These are phyloP conservation scores for Nicotiana sylvestris DNA, from an alignment of 257 asterid species.

Conservation along the genomic window DNA sequence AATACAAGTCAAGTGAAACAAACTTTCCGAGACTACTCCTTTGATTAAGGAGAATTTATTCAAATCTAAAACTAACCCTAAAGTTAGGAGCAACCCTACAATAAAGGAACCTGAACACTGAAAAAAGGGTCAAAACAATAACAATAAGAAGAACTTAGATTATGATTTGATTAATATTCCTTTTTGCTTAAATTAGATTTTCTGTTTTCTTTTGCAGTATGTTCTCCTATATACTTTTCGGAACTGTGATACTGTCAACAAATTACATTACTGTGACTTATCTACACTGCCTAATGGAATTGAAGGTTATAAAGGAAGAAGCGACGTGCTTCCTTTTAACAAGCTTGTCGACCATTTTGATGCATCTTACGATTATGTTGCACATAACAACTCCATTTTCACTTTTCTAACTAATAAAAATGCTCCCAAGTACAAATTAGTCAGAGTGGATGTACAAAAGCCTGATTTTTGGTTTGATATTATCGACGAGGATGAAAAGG, in stretches of 20 bases:
- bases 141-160: neutral
- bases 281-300: constrained; percentile 63
- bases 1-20: neutral
- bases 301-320: constrained; percentile 51
- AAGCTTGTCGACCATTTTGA: constrained; percentile 78
- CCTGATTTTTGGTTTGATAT: constrained; percentile 74
- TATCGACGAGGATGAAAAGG: constrained; percentile 58
- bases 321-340: constrained; percentile 63
- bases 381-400: constrained; percentile 72
- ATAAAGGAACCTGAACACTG: neutral
- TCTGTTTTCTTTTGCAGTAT: constrained; percentile 54
- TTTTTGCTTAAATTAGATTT: neutral
- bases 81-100: neutral
- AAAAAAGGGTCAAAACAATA: neutral
- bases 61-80: neutral
- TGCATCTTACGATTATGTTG: constrained; percentile 63
- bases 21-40: neutral
- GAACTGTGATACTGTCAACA: constrained; percentile 87
- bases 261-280: constrained; percentile 73
- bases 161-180: neutral
- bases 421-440: constrained; percentile 88
- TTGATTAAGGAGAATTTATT: neutral
- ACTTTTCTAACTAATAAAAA: constrained; percentile 81
- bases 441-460: constrained; percentile 60
- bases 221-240: constrained; percentile 52